Conservation (phyloP, 2,329 filamentous ascomycete species). For the Phialocephala subalpina region DNA sequence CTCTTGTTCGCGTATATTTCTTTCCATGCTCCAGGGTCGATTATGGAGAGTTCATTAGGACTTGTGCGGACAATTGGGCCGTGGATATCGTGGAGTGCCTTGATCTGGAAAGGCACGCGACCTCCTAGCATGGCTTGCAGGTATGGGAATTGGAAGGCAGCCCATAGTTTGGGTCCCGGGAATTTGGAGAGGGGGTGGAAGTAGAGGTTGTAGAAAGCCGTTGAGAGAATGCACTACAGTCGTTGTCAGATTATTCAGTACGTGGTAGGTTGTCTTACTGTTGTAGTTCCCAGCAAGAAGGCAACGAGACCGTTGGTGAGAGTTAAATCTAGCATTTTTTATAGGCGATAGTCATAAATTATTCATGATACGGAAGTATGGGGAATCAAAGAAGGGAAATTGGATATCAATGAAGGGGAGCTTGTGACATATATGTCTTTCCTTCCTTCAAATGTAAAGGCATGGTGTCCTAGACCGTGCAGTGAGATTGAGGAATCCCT, state of each 20-base stretch:
- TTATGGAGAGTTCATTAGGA: conserved; percentile 28
- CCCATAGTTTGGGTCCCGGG: conserved; percentile 37
- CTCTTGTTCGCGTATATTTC: conserved; percentile 33
- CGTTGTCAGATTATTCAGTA: not conserved
- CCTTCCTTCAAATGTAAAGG: not conserved
- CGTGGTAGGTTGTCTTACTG: not conserved
- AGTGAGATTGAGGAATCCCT: not conserved
- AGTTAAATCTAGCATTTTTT: not conserved
- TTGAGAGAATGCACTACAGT: not conserved
- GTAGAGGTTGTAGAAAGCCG: conserved; percentile 29
- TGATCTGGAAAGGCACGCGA: not conserved
- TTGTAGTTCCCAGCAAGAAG: not conserved
- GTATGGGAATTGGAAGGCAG: conserved; percentile 27
- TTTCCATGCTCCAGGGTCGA: conserved; percentile 30
- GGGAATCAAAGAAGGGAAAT: not conserved
- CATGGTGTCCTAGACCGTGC: not conserved
- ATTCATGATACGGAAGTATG: not conserved
- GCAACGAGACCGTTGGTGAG: not conserved
- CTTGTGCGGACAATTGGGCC: conserved; percentile 29
- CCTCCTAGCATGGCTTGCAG: conserved; percentile 4
- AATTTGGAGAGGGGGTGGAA: conserved; percentile 37
- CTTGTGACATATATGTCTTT: not conserved
- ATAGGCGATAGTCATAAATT: not conserved
- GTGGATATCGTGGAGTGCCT: conserved; percentile 37
- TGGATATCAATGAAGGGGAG: not conserved